These are phyloP conservation scores for Dioscorea alata DNA, from an alignment of 106 monocot species.

Conservation along the genomic window DNA sequence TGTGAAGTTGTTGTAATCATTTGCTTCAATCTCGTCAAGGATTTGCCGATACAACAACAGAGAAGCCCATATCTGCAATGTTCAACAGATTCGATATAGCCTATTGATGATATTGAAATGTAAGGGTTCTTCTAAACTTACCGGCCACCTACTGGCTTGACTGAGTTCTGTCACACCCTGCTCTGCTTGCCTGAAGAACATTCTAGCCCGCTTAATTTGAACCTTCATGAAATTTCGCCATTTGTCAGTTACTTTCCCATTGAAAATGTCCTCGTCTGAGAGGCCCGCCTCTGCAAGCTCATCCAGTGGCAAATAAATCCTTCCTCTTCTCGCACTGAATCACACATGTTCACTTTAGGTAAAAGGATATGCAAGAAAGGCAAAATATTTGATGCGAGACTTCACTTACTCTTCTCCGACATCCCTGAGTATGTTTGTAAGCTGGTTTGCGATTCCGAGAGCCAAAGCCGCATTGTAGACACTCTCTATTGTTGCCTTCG, in stretches of 20 bases:
- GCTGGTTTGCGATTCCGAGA: constrained; percentile 34
- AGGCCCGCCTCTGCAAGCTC: constrained; percentile 24
- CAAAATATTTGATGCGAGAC: too few species aligned
- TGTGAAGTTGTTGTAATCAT: constrained; percentile 67
- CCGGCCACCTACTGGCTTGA: constrained; percentile 41
- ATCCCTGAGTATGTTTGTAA: constrained; percentile 39
- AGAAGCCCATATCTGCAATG: constrained; percentile 48
- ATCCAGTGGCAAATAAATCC: constrained; percentile 37
- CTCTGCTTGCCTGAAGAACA: constrained; percentile 31
- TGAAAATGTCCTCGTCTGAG: constrained; percentile 28
- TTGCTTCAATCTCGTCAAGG: constrained; percentile 53
- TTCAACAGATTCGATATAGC: neutral
- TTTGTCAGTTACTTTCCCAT: constrained; percentile 21
- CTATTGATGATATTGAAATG: neutral
- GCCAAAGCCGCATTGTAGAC: constrained; percentile 24
- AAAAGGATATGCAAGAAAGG: too few species aligned
- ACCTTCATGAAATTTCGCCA: constrained; percentile 42
- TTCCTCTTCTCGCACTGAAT: constrained; percentile 32
- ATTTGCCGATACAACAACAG: constrained; percentile 47
- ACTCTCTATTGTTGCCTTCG: constrained; percentile 7
- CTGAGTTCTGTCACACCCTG: constrained; percentile 22
- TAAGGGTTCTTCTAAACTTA: neutral
- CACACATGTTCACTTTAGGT: neutral
- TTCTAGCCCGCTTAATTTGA: constrained; percentile 31
- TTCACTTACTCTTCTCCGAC: constrained; percentile 39